Evolutionary conservation across 257 asterid species (phyloP), one percentile per base, ranked within the genome.

Genomic region (Scutellaria barbata): DNA sequence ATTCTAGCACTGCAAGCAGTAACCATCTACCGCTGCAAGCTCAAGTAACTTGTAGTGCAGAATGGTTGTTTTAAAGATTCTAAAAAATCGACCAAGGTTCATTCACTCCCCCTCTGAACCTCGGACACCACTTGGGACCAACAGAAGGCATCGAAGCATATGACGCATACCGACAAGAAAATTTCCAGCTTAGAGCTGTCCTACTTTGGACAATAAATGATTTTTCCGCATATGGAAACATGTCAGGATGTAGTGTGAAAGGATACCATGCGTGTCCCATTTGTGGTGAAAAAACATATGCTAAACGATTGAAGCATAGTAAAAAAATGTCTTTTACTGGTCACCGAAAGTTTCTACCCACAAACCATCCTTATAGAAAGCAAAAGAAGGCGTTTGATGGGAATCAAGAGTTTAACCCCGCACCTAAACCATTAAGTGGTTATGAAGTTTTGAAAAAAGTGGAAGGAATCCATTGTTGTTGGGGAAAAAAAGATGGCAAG

Each of bases 311-410:
- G 1, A 17, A 8, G n/a, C 60, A 53, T 10, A 20, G 60, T 20
- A 53, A 10, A 53, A 58, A 58, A 9, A 16, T 58, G 10, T 33
- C 64, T 0, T 58, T 11, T 22, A 35, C 22, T 1, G 33, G 35
- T 6, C 66, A 40, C 13, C 7, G 66, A 40, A 39, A 35, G 9
- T 61, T 39, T 61, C 10, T 39, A 61, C 14, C 5, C 7, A 13
- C 0, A 61, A 0, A 3, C 40, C 51, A 61, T 61, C 66, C 66
- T 2, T 61, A 39, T 39, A 2, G 30, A 61, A 39, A 7, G 18
- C 35, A 40, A 17, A 61, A 61, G 5, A 61, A 61, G 10, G 50
- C 50, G 0, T 37, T 61, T 40, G 35, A 61, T 37, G 66, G 66
- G 5, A n/a, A 37, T 7, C 45, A 61, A 12, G 14, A 61, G 7